A percentile compares a stretch with the other conserved stretches of the same genome.
Conservation (phyloP, 2,329 filamentous ascomycete species). For the Ascochyta fabae region DNA sequence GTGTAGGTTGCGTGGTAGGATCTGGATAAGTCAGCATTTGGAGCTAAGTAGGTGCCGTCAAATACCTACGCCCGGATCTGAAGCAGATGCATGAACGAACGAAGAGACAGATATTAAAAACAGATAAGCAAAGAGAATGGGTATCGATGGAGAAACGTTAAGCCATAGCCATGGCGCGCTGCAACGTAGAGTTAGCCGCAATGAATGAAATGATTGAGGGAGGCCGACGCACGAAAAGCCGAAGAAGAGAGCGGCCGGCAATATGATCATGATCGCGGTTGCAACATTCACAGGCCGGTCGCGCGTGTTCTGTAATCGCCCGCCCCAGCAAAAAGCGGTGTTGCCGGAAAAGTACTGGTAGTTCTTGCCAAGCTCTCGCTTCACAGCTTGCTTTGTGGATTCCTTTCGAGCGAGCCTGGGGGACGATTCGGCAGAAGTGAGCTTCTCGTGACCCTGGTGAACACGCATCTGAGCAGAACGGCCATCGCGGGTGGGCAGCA, state of each 20-base stretch:
- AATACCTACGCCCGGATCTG: conserved; percentile 85
- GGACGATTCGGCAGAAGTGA: conserved; percentile 81
- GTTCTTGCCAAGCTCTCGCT: conserved; percentile 68
- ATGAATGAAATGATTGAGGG: not conserved
- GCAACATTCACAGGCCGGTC: conserved; percentile 88
- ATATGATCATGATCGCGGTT: conserved; percentile 78
- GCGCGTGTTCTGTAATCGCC: conserved; percentile 84
- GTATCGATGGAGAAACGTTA: conserved; percentile 85
- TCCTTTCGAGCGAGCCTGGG: conserved; percentile 64
- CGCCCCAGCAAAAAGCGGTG: conserved; percentile 85
- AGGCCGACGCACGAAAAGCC: conserved; percentile 68
- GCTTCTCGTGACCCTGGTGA: conserved; percentile 73
- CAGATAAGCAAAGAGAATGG: conserved; percentile 89
- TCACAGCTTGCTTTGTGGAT: conserved; percentile 46
- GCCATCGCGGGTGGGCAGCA: conserved; percentile 65
- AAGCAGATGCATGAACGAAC: conserved; percentile 88
- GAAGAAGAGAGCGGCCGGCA: conserved; percentile 85
- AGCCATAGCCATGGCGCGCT: conserved; percentile 83
- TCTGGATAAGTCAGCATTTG: conserved; percentile 60
- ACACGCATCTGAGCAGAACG: conserved; percentile 55
- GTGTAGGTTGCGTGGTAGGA: conserved; percentile 90
- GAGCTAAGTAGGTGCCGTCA: not conserved
- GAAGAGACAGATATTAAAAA: conserved; percentile 90
- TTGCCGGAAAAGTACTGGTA: conserved; percentile 95
- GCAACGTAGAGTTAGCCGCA: conserved; percentile 26